Base-by-base conservation (phyloP, 1,139 yeast genomes). In the Candida neerlandica region DNA sequence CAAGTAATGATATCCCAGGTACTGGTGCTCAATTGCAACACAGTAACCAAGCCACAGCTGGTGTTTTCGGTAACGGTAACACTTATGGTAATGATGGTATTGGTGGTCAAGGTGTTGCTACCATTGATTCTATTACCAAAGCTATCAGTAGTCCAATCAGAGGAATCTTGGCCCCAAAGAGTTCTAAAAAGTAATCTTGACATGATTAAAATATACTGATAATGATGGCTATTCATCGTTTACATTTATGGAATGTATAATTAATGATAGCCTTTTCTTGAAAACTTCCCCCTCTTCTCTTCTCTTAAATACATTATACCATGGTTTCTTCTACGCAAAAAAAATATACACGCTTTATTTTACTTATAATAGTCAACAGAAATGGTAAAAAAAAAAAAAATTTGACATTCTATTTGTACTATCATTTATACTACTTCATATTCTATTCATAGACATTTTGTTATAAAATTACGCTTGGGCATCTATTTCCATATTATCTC, bases 401-500 rank as follows among this genome's bases (percentile, higher is more conserved):
- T 35, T 11, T 6, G 7, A 5, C 18, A 15, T 29, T 29, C 44
- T 21, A 21, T 21, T 21, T 6, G 23, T 40, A 40, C 12, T 27
- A 15, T 2, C 33, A 19, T 40, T 15, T 14, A n/a, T 16, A 14
- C 16, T 18, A 16, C 19, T 27, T 18, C 5, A 6, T n/a, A 16
- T 6, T 6, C 18, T 16, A 11, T 30, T 14, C 19, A n/a, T 34
- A 41, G 14, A 23, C 38, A 14, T 21, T 21, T 21, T 21, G 6
- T 21, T 21, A 34, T 4, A 4, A 21, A 21, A 12, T 39, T 43
- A 51, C 7, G 46, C 47, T 15, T 66, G 80, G 45, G 81, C 84
- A 67, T 88, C 96, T 37, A 88, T 84, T 62, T 87, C 95, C 95
- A 88, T 88, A 39, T 80, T 80, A 54, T 81, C 84, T 42, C 65